These are phyloP conservation scores for Aspergillus nidulans DNA, from an alignment of 495 filamentous ascomycete species.

Conservation along the genomic window DNA sequence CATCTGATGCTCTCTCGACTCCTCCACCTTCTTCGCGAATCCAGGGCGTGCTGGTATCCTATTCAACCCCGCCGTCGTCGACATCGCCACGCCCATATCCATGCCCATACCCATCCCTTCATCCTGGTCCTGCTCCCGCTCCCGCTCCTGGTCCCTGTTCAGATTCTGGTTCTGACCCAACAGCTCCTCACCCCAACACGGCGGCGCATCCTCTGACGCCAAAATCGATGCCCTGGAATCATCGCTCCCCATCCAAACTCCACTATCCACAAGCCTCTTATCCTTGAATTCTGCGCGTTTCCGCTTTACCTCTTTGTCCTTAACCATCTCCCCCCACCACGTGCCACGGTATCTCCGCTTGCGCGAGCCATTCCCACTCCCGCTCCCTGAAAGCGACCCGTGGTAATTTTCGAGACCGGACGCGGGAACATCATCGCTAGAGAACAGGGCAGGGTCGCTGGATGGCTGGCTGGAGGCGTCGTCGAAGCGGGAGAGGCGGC, in stretches of 20 bases:
- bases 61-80: neutral
- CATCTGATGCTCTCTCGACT: slow-evolving; percentile 34
- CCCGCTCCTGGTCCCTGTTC: slow-evolving; percentile 10
- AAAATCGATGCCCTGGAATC: slow-evolving; percentile 32
- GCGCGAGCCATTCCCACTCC: slow-evolving; percentile 24
- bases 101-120: neutral
- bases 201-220: slow-evolving; percentile 32
- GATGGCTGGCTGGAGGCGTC: slow-evolving; percentile 50
- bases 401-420: slow-evolving; percentile 67
- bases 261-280: slow-evolving; percentile 68
- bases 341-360: slow-evolving; percentile 65
- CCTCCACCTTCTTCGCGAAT: slow-evolving; percentile 23
- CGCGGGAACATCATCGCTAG: slow-evolving; percentile 69
- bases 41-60: slow-evolving; percentile 1
- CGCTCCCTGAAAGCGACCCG: slow-evolving; percentile 26
- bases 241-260: slow-evolving; percentile 77
- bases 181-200: slow-evolving; percentile 39
- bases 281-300: slow-evolving; percentile 54
- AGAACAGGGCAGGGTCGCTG: slow-evolving; percentile 73
- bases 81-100: neutral
- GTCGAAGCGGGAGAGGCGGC: slow-evolving; percentile 34
- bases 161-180: neutral
- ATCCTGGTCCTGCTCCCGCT: slow-evolving; percentile 1
- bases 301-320: slow-evolving; percentile 33
- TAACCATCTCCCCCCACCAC: slow-evolving; percentile 63